A percentile compares a stretch with the other conserved stretches of the same genome.
Conservation (phyloP, 495 filamentous ascomycete species). For the Durotheca rogersii region DNA sequence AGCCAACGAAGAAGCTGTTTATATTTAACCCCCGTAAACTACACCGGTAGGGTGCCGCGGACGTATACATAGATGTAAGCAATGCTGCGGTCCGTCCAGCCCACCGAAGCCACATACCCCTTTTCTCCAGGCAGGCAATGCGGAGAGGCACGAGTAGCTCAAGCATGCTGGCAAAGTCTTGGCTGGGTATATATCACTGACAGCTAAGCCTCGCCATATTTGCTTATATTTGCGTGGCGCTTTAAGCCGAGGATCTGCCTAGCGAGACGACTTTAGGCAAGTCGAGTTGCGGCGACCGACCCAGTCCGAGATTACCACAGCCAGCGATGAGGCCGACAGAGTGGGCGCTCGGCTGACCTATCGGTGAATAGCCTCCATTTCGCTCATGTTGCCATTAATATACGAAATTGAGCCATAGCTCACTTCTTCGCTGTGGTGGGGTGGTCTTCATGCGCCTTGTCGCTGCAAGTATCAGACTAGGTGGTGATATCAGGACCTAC, state of each 20-base stretch:
- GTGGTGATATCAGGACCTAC: neutral
- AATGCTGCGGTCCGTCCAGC: slow-evolving; percentile 7
- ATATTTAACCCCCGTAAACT: slow-evolving; percentile 11
- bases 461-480: slow-evolving; percentile 6
- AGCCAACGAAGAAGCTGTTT: neutral
- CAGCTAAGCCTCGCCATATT: slow-evolving; percentile 2
- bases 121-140: too few relatives aligned
- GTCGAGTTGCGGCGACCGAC: neutral
- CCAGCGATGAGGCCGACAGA: slow-evolving; percentile 4
- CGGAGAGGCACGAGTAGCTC: too few relatives aligned
- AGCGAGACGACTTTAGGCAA: slow-evolving; percentile 24
- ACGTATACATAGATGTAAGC: slow-evolving; percentile 5
- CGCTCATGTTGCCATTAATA: slow-evolving; percentile 17
- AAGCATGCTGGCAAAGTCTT: slow-evolving; percentile 9
- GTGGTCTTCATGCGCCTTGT: slow-evolving; percentile 9
- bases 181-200: slow-evolving; percentile 12
- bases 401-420: slow-evolving; percentile 15
- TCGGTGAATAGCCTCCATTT: neutral
- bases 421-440: slow-evolving; percentile 21
- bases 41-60: slow-evolving; percentile 18
- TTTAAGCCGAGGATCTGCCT: slow-evolving; percentile 18
- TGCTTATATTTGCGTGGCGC: slow-evolving; percentile 4
- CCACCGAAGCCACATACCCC: too few relatives aligned
- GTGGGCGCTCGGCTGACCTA: slow-evolving; percentile 4
- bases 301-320: slow-evolving; percentile 2